Evolutionary conservation across 108 stramenopile genomes (phyloP).

Genomic region (Chaetoceros muelleri): DNA sequence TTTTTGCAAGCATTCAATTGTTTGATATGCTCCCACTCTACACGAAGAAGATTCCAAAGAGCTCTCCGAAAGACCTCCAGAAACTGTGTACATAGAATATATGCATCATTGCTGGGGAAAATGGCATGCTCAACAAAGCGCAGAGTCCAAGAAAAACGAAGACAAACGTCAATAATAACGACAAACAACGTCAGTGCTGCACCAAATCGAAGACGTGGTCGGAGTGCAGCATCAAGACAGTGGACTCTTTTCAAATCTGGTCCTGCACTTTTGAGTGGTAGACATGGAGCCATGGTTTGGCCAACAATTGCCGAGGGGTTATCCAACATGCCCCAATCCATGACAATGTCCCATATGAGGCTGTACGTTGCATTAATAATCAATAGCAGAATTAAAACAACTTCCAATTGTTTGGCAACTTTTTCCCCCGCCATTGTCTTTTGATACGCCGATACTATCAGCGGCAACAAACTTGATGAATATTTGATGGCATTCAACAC

Average conservation of each 20-base stretch:
- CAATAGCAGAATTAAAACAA: constrained; percentile 40
- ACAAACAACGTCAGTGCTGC: constrained; percentile 41
- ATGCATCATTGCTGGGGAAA: constrained; percentile 54
- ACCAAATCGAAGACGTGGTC: constrained; percentile 68
- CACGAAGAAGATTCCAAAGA: constrained; percentile 79
- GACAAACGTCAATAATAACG: constrained; percentile 40
- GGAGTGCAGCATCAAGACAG: constrained; percentile 37
- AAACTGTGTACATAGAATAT: constrained; percentile 70
- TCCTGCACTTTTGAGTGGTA: not conserved
- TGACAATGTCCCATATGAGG: constrained; percentile 69
- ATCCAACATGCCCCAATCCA: constrained; percentile 89
- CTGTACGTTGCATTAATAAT: constrained; percentile 65
- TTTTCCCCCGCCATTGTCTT: constrained; percentile 33
- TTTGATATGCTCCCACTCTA: constrained; percentile 85
- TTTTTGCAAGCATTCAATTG: constrained; percentile 28
- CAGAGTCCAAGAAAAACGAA: constrained; percentile 64
- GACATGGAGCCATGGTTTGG: constrained; percentile 21
- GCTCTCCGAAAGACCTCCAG: constrained; percentile 39
- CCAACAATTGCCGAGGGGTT: constrained; percentile 39
- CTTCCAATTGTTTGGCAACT: constrained; percentile 33
- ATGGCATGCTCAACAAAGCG: constrained; percentile 37
- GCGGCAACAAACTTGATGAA: constrained; percentile 60
- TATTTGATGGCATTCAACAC: constrained; percentile 79
- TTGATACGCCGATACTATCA: constrained; percentile 67
- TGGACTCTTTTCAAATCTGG: constrained; percentile 8